phyloP scores from a whole-genome alignment of 2,329 filamentous ascomycete genomes.

The Ceratocystis colombiana region DNA sequence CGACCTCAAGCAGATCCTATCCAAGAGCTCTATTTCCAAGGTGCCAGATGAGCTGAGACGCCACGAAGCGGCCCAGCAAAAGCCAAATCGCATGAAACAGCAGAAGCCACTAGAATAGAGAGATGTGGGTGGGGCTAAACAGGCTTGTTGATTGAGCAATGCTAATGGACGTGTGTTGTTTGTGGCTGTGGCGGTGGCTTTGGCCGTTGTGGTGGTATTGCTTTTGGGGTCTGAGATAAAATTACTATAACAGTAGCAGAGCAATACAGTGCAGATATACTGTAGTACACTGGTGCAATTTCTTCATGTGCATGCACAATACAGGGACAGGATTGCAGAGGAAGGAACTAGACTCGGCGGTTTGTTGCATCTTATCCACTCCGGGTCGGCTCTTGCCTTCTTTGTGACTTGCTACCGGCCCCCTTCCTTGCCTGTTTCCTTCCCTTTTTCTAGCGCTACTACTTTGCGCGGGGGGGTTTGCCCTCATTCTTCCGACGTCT shows the following conservation, averaged over 20 bases:
- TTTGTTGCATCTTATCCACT: background rate
- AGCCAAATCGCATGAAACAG: slow-evolving; percentile 41
- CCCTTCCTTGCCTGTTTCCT: background rate
- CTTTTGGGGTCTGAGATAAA: background rate
- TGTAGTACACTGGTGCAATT: background rate
- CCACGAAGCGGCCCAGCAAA: slow-evolving; percentile 86
- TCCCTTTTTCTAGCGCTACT: slow-evolving; percentile 3
- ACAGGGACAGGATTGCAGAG: background rate
- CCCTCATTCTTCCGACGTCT: slow-evolving; percentile 1
- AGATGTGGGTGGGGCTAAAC: background rate
- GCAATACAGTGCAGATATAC: background rate
- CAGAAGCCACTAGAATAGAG: slow-evolving; percentile 24
- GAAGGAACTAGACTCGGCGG: background rate
- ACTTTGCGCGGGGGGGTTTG: background rate
- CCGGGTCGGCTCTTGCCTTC: background rate
- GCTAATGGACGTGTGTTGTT: background rate
- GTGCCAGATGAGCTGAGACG: slow-evolving; percentile 85
- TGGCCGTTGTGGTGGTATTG: background rate
- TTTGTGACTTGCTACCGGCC: background rate
- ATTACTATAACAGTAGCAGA: background rate
- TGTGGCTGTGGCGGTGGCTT: background rate
- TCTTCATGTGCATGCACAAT: background rate
- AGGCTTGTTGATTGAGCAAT: background rate
- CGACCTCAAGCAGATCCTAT: slow-evolving; percentile 90
- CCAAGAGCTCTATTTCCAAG: slow-evolving; percentile 76